These are phyloP conservation scores for Herpetomonas samuelpessoai DNA, from an alignment of 208 protist genomes.

Conservation along the genomic window DNA sequence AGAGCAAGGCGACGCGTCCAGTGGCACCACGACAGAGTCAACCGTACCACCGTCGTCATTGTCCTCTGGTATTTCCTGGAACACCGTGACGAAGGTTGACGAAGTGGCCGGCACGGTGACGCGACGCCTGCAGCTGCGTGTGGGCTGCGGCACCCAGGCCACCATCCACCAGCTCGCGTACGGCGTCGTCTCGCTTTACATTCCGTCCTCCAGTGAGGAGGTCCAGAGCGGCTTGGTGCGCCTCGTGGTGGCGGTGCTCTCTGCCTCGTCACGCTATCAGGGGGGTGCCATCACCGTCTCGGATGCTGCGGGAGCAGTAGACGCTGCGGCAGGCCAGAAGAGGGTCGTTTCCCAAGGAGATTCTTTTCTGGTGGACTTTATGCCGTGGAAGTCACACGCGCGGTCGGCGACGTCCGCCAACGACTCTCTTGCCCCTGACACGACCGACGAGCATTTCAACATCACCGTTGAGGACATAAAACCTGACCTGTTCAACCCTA, in stretches of 20 bases:
- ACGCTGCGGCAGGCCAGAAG: too few relatives aligned
- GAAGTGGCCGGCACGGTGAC: neutral
- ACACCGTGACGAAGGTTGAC: conserved; percentile 18
- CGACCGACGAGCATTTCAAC: neutral
- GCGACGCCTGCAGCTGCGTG: neutral
- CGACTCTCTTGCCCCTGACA: neutral
- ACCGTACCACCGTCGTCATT: neutral
- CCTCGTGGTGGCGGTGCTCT: neutral
- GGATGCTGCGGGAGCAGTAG: neutral
- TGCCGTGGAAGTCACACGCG: too few relatives aligned
- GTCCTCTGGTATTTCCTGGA: conserved; percentile 19
- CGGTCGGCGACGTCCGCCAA: too few relatives aligned
- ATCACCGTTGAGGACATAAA: neutral
- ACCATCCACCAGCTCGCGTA: neutral
- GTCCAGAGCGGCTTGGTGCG: neutral
- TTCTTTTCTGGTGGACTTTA: neutral
- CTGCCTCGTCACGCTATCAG: neutral
- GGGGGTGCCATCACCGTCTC: neutral
- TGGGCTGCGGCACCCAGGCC: neutral
- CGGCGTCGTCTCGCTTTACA: neutral
- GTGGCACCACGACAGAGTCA: neutral
- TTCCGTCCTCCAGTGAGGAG: neutral
- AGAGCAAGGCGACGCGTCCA: neutral
- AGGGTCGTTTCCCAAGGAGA: neutral
- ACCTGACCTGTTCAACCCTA: neutral